Conservation (phyloP, 148 eudicot genomes). For the Selenicereus undatus region DNA sequence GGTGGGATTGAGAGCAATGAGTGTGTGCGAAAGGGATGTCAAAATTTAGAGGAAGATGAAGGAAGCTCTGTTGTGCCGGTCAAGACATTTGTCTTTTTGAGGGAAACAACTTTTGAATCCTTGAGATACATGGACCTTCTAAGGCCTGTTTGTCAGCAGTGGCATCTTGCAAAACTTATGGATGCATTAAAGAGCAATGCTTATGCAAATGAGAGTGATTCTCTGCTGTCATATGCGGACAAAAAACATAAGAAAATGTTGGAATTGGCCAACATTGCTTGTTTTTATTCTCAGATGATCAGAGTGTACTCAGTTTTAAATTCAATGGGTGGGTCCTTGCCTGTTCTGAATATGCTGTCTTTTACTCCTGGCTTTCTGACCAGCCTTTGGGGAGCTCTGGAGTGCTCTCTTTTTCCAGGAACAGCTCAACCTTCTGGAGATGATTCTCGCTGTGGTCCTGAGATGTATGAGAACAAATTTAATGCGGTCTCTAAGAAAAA, state of each 20-base stretch:
- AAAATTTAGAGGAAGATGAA: conserved; percentile 28
- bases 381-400: conserved; percentile 67
- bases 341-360: conserved; percentile 83
- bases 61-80: conserved; percentile 32
- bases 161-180: conserved; percentile 83
- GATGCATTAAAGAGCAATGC: conserved; percentile 35
- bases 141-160: conserved; percentile 79
- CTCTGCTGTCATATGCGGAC: conserved; percentile 12
- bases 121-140: conserved; percentile 58
- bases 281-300: conserved; percentile 71
- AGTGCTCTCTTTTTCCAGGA: conserved; percentile 46
- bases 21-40: conserved; percentile 34
- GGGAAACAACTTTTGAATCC: conserved; percentile 33
- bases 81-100: conserved; percentile 17
- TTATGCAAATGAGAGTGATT: conserved; percentile 25
- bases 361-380: conserved; percentile 91
- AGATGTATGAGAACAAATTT: conserved; percentile 27
- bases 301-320: conserved; percentile 64
- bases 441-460: conserved; percentile 20
- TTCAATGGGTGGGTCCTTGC: conserved; percentile 53
- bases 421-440: conserved; percentile 28
- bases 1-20: conserved; percentile 41
- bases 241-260: conserved; percentile 23
- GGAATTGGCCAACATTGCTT: conserved; percentile 62
- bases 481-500: conserved; percentile 44